Percentiles rank a stretch among this genome's conserved stretches.
These are phyloP conservation scores for Fusarium sulawesiense DNA, from an alignment of 2,329 filamentous ascomycete species.

Conservation along the genomic window DNA sequence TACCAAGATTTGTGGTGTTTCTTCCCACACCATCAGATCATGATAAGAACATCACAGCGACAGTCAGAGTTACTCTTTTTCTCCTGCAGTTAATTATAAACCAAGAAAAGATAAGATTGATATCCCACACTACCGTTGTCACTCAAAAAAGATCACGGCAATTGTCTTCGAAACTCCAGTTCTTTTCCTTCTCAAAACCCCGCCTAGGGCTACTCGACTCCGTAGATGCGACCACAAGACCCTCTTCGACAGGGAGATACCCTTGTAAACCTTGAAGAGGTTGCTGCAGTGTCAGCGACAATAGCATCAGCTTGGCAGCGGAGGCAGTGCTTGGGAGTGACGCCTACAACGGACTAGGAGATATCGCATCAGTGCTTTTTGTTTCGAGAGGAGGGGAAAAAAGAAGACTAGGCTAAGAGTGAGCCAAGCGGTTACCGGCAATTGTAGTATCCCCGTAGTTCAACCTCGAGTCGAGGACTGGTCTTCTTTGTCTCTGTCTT, in stretches of 20 bases:
- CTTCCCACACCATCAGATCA: neutral
- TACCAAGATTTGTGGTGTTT: neutral
- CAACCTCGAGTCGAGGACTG: conserved; percentile 21
- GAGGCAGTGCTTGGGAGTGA: conserved; percentile 42
- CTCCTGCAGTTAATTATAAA: neutral
- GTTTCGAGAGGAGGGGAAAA: conserved; percentile 46
- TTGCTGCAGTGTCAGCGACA: conserved; percentile 43
- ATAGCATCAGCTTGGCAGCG: conserved; percentile 41
- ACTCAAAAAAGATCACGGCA: neutral
- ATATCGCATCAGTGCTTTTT: conserved; percentile 30
- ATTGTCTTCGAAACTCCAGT: conserved; percentile 8
- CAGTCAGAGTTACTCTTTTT: neutral
- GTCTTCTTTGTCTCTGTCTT: conserved; percentile 11
- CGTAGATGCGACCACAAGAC: conserved; percentile 11
- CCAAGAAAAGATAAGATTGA: neutral
- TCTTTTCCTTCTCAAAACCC: conserved; percentile 11
- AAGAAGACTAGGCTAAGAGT: neutral
- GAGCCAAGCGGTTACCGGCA: conserved; percentile 34
- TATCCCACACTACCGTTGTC: neutral
- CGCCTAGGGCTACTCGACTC: conserved; percentile 13
- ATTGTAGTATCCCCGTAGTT: conserved; percentile 10
- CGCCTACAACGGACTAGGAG: conserved; percentile 3
- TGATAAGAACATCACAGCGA: neutral
- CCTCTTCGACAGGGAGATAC: conserved; percentile 34
- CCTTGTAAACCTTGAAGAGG: conserved; percentile 33